Conservation (phyloP, 495 filamentous ascomycete genomes). For the Penicillium desertorum region DNA sequence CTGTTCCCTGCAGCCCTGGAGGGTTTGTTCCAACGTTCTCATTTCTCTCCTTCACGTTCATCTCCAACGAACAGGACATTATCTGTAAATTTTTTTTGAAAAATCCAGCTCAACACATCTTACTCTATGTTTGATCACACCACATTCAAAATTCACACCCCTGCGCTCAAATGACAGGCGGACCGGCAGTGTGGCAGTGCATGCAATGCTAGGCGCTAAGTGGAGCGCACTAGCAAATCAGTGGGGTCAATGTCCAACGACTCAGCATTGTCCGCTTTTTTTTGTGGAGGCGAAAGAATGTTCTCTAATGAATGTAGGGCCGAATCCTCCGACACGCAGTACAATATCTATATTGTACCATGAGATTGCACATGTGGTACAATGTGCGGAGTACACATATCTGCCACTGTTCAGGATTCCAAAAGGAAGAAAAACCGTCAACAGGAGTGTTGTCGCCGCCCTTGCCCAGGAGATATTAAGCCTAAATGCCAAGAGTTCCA, state of each 20-base stretch:
- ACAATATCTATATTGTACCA: constrained; percentile 5
- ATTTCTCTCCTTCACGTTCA: neutral
- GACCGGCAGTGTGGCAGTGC: constrained; percentile 47
- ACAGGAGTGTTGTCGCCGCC: neutral
- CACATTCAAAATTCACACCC: constrained; percentile 8
- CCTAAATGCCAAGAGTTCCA: constrained; percentile 30
- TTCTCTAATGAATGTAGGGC: constrained; percentile 21
- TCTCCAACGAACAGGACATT: neutral
- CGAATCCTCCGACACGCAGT: constrained; percentile 17
- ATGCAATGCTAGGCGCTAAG: constrained; percentile 38
- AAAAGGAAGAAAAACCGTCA: neutral
- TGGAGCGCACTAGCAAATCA: constrained; percentile 32
- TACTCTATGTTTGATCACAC: neutral
- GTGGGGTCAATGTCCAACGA: constrained; percentile 28
- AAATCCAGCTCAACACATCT: neutral
- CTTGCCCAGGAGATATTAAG: constrained; percentile 24
- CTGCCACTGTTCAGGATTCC: neutral
- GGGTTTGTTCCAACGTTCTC: constrained; percentile 14
- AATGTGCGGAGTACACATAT: neutral
- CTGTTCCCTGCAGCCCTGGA: constrained; percentile 6
- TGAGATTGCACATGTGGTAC: neutral
- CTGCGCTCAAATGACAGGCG: constrained; percentile 37
- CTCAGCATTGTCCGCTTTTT: constrained; percentile 26
- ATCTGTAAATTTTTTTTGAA: neutral
- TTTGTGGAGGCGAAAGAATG: constrained; percentile 32